Conservation (phyloP, 108 stramenopile species). For the Cyclotella atomus region DNA sequence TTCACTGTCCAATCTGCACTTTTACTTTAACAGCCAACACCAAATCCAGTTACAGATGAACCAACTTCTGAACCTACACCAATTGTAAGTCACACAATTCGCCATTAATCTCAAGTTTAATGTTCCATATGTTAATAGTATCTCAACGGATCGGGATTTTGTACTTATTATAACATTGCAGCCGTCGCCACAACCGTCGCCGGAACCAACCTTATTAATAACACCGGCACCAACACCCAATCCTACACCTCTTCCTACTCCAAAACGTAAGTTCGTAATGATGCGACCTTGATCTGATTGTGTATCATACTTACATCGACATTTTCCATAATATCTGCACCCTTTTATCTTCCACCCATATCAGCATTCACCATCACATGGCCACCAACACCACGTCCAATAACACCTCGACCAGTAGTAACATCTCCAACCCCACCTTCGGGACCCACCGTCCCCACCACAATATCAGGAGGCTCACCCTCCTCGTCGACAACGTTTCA, state of each 20-base stretch:
- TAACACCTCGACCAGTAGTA: constrained; percentile 13
- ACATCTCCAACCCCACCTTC: background rate
- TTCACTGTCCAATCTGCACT: background rate
- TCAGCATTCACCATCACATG: background rate
- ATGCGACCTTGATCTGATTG: background rate
- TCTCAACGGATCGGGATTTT: too few relatives aligned
- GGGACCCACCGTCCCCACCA: background rate
- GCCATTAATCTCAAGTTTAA: background rate
- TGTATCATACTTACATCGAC: too few relatives aligned
- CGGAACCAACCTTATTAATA: background rate
- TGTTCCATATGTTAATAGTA: background rate
- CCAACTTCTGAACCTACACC: background rate
- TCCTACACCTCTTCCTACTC: constrained; percentile 15
- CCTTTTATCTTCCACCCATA: too few relatives aligned
- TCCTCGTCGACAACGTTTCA: constrained; percentile 16
- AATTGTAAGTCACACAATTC: background rate
- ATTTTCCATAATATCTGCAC: too few relatives aligned
- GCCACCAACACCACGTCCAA: constrained; percentile 11
- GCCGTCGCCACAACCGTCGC: background rate
- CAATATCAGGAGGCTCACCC: constrained; percentile 8
- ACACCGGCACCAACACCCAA: constrained; percentile 6
- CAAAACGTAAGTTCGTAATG: background rate
- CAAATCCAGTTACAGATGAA: background rate
- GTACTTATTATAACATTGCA: background rate
- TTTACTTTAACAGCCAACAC: background rate